A percentile compares a stretch with the other conserved stretches of the same genome.
Conservation (phyloP, 192 early-diverging fungal genomes). For the Paraglomus brasilianum region DNA sequence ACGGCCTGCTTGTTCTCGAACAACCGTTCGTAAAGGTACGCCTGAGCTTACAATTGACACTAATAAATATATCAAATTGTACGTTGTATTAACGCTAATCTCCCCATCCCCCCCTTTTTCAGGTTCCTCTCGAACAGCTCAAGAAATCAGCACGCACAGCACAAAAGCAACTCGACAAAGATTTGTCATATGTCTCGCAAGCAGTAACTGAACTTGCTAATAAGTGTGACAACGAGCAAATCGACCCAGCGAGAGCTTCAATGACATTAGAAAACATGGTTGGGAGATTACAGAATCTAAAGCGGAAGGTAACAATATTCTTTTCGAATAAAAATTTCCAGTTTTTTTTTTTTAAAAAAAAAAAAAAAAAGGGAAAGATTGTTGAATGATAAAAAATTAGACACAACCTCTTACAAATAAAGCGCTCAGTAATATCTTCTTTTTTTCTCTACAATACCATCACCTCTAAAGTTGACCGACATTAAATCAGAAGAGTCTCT, state of each 20-base stretch:
- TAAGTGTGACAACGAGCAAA: conserved; percentile 40
- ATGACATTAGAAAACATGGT: conserved; percentile 65
- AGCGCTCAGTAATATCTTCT: background rate
- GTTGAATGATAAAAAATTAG: conserved; percentile 9
- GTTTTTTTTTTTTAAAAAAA: background rate
- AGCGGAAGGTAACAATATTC: conserved; percentile 60
- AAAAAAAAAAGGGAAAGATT: background rate
- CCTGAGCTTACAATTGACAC: background rate
- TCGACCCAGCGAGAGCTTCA: conserved; percentile 54
- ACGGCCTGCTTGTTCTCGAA: conserved; percentile 87
- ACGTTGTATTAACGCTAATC: conserved; percentile 20
- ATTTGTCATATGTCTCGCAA: conserved; percentile 52
- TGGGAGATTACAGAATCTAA: conserved; percentile 63
- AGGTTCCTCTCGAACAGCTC: conserved; percentile 89
- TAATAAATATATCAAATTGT: background rate
- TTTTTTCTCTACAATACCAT: conserved; percentile 13
- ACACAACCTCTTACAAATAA: background rate
- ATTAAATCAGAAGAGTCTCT: conserved; percentile 73
- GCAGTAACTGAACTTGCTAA: conserved; percentile 48
- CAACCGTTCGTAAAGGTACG: conserved; percentile 90
- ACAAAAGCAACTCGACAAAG: conserved; percentile 85
- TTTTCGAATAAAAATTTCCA: background rate
- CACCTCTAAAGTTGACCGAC: conserved; percentile 56
- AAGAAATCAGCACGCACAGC: conserved; percentile 67
- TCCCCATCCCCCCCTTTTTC: background rate